Evolutionary conservation across 2,329 filamentous ascomycete genomes (phyloP), one percentile per base, ranked within the genome.

Genomic region (Colletotrichum sp.): DNA sequence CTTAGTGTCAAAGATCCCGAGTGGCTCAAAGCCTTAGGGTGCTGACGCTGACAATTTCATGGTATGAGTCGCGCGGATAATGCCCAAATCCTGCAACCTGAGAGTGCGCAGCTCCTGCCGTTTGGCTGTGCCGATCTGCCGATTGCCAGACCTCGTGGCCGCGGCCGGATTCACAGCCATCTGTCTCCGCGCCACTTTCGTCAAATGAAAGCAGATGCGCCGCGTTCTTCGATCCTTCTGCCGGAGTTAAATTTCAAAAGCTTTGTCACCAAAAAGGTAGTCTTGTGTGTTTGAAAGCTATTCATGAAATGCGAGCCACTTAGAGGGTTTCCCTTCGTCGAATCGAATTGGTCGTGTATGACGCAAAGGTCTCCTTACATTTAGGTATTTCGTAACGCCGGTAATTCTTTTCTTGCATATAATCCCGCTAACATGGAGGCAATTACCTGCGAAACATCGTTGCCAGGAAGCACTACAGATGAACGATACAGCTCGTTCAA

Each of bases 371-470:
- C 6, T 21, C 6, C 10, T 52, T 13, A 52, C 9, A 52, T 4
- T 52, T 18, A 2, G 6, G 4, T 21, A 13, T 13, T 6, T 52
- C 6, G 12, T 52, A 52, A 2, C n/a, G 7, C n/a, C 10, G n/a
- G 4, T 3, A 0, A 13, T 9, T 52, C 10, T 7, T 13, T 4
- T 52, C 10, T 2, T 52, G n/a, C 10, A 13, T 7, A 1, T 21
- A 12, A 2, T 52, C 43, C 4, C 10, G 43, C 43, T 13, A 3
- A 2, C n/a, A 6, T 7, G n/a, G 43, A 21, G 6, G 10, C 43
- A 21, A 24, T 21, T 4, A 3, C 3, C 6, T 7, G 10, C n/a
- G n/a, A 2, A 4, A 52, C 6, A 52, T 24, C n/a, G n/a, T 21
- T 52, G 43, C 43, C 43, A 4, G 6, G 43, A 21, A 52, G 43